A percentile compares a stretch with the other conserved stretches of the same genome.
These are phyloP conservation scores for Penicillium argentinense DNA, from an alignment of 495 filamentous ascomycete genomes.

Conservation along the genomic window DNA sequence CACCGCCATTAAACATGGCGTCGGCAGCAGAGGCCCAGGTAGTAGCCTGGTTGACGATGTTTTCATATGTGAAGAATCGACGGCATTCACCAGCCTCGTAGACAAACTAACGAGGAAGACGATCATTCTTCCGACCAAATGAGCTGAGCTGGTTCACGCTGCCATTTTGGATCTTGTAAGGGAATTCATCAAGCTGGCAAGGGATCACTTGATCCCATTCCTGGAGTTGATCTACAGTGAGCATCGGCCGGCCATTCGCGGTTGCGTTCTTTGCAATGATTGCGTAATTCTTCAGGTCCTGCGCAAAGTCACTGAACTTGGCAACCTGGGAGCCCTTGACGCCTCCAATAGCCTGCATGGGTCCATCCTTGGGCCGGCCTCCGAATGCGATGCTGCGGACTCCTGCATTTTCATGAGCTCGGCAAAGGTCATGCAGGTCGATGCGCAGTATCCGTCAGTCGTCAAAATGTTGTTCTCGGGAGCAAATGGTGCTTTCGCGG, in stretches of 20 bases:
- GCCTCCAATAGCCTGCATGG: constrained; percentile 44
- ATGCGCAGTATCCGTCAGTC: constrained; percentile 50
- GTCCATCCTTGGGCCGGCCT: constrained; percentile 40
- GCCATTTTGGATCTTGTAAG: neutral
- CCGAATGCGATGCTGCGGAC: constrained; percentile 50
- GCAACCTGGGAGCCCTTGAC: constrained; percentile 28
- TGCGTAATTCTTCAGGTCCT: neutral
- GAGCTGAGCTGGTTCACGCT: constrained; percentile 3
- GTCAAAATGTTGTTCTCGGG: constrained; percentile 5
- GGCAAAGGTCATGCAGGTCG: constrained; percentile 51
- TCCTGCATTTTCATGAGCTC: constrained; percentile 54
- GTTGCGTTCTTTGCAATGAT: constrained; percentile 6
- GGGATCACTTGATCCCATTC: neutral
- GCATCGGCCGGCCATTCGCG: neutral
- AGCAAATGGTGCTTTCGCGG: neutral
- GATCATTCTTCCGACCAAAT: constrained; percentile 1
- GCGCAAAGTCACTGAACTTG: neutral
- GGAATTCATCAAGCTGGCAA: neutral
- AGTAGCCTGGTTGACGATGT: constrained; percentile 8
- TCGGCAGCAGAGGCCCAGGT: constrained; percentile 21
- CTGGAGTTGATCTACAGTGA: constrained; percentile 1
- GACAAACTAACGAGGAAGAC: constrained; percentile 25
- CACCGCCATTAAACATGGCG: constrained; percentile 8
- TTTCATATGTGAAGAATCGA: constrained; percentile 26
- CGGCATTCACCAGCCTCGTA: constrained; percentile 35